phyloP scores from a whole-genome alignment of 495 filamentous ascomycete genomes.

The Xylaria venustula region DNA sequence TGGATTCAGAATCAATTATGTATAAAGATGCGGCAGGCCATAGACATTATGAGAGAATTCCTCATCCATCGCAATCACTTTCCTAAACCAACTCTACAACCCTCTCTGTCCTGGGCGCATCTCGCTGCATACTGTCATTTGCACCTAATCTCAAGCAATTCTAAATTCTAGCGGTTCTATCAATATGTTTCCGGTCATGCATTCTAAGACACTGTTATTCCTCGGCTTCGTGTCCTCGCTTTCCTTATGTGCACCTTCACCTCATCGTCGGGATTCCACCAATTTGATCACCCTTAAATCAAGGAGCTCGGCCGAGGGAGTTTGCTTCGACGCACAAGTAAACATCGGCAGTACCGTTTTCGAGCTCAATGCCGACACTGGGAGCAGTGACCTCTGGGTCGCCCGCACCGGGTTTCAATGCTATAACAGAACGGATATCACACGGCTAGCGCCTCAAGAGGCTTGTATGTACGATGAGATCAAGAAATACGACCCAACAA shows the following conservation, averaged over 20 bases:
- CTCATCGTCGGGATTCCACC: background rate
- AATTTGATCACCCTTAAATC: background rate
- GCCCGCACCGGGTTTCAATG: conserved; percentile 44
- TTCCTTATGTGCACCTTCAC: background rate
- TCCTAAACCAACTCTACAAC: background rate
- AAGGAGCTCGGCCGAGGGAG: background rate
- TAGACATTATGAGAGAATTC: background rate
- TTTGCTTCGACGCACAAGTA: conserved; percentile 16
- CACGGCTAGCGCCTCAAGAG: conserved; percentile 10
- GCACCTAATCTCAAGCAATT: no score
- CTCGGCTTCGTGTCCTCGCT: background rate
- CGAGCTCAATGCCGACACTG: conserved; percentile 53
- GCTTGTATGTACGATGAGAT: conserved; percentile 36
- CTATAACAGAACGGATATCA: conserved; percentile 21
- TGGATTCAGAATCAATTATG: background rate
- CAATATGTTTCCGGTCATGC: background rate
- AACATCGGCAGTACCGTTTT: conserved; percentile 39
- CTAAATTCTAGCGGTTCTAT: no score
- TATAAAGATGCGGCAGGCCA: background rate
- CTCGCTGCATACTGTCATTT: background rate
- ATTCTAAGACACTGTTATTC: background rate
- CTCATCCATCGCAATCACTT: background rate
- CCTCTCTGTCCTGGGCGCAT: background rate
- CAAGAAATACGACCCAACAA: conserved; percentile 28
- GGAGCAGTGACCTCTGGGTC: conserved; percentile 58